Evolutionary conservation across 345 rosid species (phyloP).

Genomic region (Eucalyptus shirleyi): DNA sequence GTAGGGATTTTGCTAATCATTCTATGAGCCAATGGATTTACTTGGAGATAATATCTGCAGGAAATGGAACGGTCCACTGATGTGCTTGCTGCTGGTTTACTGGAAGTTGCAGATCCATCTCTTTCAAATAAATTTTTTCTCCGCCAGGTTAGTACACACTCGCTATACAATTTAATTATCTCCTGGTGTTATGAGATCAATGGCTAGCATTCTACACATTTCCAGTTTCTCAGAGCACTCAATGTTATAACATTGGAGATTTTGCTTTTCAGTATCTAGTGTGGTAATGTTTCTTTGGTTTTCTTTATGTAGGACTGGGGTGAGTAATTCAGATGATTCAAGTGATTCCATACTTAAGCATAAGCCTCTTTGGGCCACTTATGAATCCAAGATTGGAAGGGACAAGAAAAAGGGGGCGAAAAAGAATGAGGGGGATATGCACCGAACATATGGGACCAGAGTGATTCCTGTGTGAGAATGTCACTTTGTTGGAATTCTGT

Average conservation of each 20-base stretch:
- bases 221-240: background rate
- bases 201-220: background rate
- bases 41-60: constrained; percentile 21
- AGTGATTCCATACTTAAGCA: constrained; percentile 82
- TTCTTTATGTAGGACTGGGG: constrained; percentile 58
- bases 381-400: constrained; percentile 33
- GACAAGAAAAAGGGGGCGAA: constrained; percentile 43
- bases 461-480: constrained; percentile 92
- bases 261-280: background rate
- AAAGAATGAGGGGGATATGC: constrained; percentile 64
- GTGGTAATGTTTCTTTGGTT: background rate
- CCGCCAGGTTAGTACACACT: constrained; percentile 56
- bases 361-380: constrained; percentile 88
- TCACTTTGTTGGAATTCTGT: background rate
- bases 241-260: background rate
- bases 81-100: constrained; percentile 96
- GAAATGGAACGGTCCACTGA: constrained; percentile 98
- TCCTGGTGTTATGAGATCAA: background rate
- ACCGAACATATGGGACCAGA: constrained; percentile 93
- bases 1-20: background rate
- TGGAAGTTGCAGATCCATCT: constrained; percentile 90
- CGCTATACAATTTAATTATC: background rate
- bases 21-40: background rate
- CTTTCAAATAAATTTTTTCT: constrained; percentile 87
- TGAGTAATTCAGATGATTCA: constrained; percentile 58